Evolutionary conservation across 257 asterid genomes (phyloP).

Genomic region (Plantago major): DNA sequence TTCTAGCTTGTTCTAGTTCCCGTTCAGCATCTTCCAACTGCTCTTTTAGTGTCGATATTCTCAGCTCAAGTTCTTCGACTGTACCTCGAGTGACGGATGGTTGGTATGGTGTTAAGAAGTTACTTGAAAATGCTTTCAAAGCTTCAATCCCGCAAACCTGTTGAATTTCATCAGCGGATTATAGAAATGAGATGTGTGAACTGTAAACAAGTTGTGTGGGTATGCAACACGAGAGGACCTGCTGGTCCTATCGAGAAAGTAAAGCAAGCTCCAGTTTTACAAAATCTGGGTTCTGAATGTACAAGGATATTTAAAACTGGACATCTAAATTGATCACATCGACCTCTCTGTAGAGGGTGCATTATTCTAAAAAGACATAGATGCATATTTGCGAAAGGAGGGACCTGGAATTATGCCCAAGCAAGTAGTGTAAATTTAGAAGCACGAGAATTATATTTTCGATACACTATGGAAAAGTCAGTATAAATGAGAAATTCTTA

Average conservation of each 20-base stretch:
- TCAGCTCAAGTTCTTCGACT: constrained; percentile 56
- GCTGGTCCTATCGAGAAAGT: no score
- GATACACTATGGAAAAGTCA: no score
- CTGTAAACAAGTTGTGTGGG: neutral
- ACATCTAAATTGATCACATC: no score
- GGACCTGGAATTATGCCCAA: no score
- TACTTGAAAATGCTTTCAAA: constrained; percentile 54
- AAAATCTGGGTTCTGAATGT: neutral
- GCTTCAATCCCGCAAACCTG: constrained; percentile 93
- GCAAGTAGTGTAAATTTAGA: no score
- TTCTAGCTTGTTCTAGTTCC: constrained; percentile 57
- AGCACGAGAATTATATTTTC: no score
- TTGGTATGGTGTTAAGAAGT: constrained; percentile 60
- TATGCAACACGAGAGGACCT: no score
- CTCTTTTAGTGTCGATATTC: constrained; percentile 51
- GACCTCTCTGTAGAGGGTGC: no score
- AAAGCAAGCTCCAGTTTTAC: neutral
- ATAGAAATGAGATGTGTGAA: neutral
- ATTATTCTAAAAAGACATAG: no score
- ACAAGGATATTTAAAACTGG: no score
- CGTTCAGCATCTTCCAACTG: constrained; percentile 66
- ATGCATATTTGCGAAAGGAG: no score
- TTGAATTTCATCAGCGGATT: constrained; percentile 3
- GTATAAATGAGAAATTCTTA: no score
- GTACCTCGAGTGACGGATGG: constrained; percentile 58